Percentiles rank a stretch among this genome's conserved stretches.
Evolutionary conservation across 2,329 filamentous ascomycete species (phyloP).

Genomic region (Dactylellina cionopaga): DNA sequence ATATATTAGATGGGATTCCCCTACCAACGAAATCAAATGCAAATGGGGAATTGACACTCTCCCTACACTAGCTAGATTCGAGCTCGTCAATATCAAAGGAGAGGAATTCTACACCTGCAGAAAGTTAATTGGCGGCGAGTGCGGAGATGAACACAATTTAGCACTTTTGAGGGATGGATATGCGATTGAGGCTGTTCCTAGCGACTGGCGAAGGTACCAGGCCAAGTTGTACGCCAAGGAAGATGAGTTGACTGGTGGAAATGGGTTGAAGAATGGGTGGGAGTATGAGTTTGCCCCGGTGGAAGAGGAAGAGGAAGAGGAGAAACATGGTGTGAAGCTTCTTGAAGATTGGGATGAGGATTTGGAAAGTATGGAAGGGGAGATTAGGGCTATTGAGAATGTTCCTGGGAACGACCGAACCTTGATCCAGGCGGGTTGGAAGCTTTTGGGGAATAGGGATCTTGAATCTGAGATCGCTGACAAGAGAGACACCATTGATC

Average conservation of each 20-base stretch:
- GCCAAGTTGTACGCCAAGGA: neutral
- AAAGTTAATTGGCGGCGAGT: neutral
- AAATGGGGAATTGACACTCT: slow-evolving; percentile 59
- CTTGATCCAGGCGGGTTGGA: slow-evolving; percentile 8
- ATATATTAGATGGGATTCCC: slow-evolving; percentile 58
- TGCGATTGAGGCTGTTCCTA: neutral
- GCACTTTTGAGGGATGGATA: neutral
- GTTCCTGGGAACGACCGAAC: no score
- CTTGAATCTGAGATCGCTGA: no score
- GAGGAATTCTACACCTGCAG: slow-evolving; percentile 57
- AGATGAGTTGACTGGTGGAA: neutral
- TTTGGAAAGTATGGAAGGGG: no score
- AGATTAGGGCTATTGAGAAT: no score
- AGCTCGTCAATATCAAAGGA: slow-evolving; percentile 57
- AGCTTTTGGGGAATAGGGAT: slow-evolving; percentile 31
- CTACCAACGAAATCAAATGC: slow-evolving; percentile 58
- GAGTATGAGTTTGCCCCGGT: no score
- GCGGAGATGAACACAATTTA: neutral
- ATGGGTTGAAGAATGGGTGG: neutral
- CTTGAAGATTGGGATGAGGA: no score
- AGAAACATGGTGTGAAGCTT: no score
- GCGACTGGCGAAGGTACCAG: neutral
- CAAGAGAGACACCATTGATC: no score
- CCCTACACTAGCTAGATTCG: slow-evolving; percentile 60
- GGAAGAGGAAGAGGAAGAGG: no score